phyloP scores from a whole-genome alignment of 2,329 filamentous ascomycete genomes.

The Ilyonectria destructans region DNA sequence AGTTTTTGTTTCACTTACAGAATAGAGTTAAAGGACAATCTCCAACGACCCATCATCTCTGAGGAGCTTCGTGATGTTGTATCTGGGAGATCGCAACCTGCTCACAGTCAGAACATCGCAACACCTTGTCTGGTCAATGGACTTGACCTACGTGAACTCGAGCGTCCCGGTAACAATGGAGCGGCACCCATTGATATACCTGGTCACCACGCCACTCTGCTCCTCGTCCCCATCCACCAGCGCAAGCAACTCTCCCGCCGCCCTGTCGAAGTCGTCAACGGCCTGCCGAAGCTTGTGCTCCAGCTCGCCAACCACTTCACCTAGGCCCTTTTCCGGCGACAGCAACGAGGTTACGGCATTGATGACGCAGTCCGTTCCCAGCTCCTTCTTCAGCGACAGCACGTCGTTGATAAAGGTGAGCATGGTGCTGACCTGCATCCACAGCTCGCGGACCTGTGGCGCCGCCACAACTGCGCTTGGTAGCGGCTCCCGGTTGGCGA shows the following conservation, averaged over 20 bases:
- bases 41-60: conserved; percentile 54
- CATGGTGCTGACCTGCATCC: conserved; percentile 46
- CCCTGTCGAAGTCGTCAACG: conserved; percentile 46
- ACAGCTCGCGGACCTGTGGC: conserved; percentile 35
- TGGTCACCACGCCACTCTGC: conserved; percentile 32
- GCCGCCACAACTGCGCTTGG: conserved; percentile 26
- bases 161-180: conserved; percentile 52
- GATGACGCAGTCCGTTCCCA: conserved; percentile 48
- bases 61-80: conserved; percentile 51
- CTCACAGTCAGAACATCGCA: conserved; percentile 30
- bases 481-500: conserved; percentile 36
- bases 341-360: conserved; percentile 51
- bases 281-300: conserved; percentile 41
- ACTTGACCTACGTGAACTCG: conserved; percentile 52
- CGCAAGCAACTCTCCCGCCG: conserved; percentile 36
- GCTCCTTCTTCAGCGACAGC: conserved; percentile 54
- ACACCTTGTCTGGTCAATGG: neutral
- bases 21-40: conserved; percentile 48
- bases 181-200: conserved; percentile 52
- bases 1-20: conserved; percentile 10
- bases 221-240: conserved; percentile 29
- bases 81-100: conserved; percentile 54
- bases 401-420: conserved; percentile 52
- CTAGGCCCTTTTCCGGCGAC: conserved; percentile 40
- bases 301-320: conserved; percentile 45